phyloP scores from a whole-genome alignment of 2,329 filamentous ascomycete genomes.

The Paramyrothecium roridum region DNA sequence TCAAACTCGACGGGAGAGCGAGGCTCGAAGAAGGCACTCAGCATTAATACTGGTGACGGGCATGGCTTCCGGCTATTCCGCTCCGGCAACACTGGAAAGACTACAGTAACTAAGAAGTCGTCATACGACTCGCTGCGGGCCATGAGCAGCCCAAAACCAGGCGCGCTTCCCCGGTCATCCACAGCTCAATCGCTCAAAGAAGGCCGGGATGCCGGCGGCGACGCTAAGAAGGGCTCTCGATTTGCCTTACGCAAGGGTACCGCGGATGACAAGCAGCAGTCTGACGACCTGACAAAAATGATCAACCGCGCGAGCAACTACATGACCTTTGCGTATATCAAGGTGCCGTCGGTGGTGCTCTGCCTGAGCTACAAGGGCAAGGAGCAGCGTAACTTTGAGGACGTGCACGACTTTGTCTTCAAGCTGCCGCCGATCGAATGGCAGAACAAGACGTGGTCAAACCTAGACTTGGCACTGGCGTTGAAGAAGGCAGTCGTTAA shows the following conservation, averaged over 20 bases:
- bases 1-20: constrained; percentile 41
- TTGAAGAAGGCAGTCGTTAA: constrained; percentile 94
- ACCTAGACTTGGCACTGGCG: constrained; percentile 86
- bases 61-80: constrained; percentile 52
- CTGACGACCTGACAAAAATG: constrained; percentile 95
- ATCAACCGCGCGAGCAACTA: constrained; percentile 92
- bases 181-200: constrained; percentile 43
- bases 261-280: constrained; percentile 57
- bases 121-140: constrained; percentile 54
- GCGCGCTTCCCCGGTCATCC: constrained; percentile 38
- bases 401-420: constrained; percentile 97
- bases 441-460: constrained; percentile 98
- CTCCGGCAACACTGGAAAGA: constrained; percentile 38
- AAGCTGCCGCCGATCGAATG: constrained; percentile 91
- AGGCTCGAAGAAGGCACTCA: constrained; percentile 43
- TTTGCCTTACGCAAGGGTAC: constrained; percentile 53
- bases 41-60: constrained; percentile 45
- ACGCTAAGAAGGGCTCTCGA: constrained; percentile 46
- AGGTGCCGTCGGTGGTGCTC: constrained; percentile 90
- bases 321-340: constrained; percentile 95
- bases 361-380: constrained; percentile 97
- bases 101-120: constrained; percentile 50
- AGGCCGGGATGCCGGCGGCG: constrained; percentile 30
- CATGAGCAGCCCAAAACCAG: constrained; percentile 36
- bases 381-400: constrained; percentile 91